Percentiles rank a stretch among this genome's conserved stretches.
Evolutionary conservation across 768 basidiomycete species (phyloP).

Genomic region (Jaapia argillacea): DNA sequence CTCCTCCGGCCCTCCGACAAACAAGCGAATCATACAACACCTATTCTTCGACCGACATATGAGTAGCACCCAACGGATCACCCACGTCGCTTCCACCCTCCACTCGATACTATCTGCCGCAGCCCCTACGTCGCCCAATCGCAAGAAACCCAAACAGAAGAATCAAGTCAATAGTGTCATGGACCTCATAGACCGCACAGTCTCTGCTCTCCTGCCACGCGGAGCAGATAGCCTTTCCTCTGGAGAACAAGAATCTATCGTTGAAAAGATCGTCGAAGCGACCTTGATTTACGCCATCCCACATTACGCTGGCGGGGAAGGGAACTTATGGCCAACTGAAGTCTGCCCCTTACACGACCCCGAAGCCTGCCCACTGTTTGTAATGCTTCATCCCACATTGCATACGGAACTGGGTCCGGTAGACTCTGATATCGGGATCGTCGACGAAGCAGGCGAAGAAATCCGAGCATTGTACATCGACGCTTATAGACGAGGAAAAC

Average conservation of each 20-base stretch:
- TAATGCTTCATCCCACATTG: conserved; percentile 30
- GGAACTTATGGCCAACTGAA: conserved; percentile 42
- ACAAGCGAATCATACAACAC: conserved; percentile 39
- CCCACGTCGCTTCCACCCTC: conserved; percentile 50
- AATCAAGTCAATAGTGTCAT: conserved; percentile 59
- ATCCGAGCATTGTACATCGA: conserved; percentile 43
- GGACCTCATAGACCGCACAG: conserved; percentile 66
- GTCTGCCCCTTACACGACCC: conserved; percentile 55
- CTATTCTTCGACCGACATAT: conserved; percentile 61
- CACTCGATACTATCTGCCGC: conserved; percentile 41
- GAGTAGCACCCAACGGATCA: conserved; percentile 52
- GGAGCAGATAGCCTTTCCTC: conserved; percentile 34
- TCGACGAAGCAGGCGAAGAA: conserved; percentile 15
- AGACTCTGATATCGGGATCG: no score
- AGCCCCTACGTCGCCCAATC: conserved; percentile 12
- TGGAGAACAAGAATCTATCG: conserved; percentile 54
- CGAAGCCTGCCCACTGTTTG: conserved; percentile 44
- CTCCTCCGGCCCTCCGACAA: conserved; percentile 22
- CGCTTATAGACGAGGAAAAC: conserved; percentile 50
- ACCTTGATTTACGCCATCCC: conserved; percentile 74
- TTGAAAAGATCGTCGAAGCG: conserved; percentile 63
- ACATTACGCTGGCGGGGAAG: conserved; percentile 34
- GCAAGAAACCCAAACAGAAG: conserved; percentile 35
- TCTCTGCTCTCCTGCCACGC: conserved; percentile 47
- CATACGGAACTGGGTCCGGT: conserved; percentile 15